phyloP scores from a whole-genome alignment of 208 protist genomes.

The Leptomonas seymouri region DNA sequence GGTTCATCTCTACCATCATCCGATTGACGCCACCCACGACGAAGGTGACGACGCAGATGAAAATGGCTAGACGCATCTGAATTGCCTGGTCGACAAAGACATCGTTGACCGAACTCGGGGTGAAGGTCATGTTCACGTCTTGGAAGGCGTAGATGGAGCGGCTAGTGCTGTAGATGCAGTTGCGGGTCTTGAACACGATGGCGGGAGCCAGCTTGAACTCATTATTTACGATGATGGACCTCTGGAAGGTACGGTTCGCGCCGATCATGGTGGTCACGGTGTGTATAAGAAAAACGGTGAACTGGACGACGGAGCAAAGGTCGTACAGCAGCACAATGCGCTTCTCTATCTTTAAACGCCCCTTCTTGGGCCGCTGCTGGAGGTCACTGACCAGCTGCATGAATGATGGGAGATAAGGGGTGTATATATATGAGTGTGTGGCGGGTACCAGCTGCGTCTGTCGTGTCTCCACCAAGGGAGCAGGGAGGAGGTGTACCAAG shows the following conservation, averaged over 20 bases:
- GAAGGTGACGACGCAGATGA: constrained; percentile 50
- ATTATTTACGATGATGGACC: constrained; percentile 46
- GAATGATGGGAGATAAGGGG: no score
- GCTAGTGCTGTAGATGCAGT: constrained; percentile 48
- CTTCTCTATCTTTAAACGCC: constrained; percentile 67
- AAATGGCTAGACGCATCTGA: constrained; percentile 68
- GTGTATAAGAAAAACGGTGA: constrained; percentile 58
- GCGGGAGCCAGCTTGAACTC: constrained; percentile 40
- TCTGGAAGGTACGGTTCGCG: constrained; percentile 51
- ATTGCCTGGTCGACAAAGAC: constrained; percentile 78
- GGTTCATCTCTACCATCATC: constrained; percentile 52
- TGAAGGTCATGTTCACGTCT: constrained; percentile 50
- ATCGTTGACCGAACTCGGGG: constrained; percentile 35
- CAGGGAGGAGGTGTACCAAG: neutral
- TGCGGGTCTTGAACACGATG: constrained; percentile 48
- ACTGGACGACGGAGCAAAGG: constrained; percentile 58
- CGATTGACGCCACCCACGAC: constrained; percentile 62
- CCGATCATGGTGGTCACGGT: constrained; percentile 46
- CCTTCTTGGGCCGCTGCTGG: constrained; percentile 71
- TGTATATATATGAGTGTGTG: constrained; percentile 5
- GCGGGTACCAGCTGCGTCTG: neutral
- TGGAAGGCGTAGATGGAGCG: constrained; percentile 65
- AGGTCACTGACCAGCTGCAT: constrained; percentile 84
- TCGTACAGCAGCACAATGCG: constrained; percentile 58
- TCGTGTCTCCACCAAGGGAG: constrained; percentile 12